Evolutionary conservation across 2,329 filamentous ascomycete genomes (phyloP).

Genomic region (Metarhizium rileyi): DNA sequence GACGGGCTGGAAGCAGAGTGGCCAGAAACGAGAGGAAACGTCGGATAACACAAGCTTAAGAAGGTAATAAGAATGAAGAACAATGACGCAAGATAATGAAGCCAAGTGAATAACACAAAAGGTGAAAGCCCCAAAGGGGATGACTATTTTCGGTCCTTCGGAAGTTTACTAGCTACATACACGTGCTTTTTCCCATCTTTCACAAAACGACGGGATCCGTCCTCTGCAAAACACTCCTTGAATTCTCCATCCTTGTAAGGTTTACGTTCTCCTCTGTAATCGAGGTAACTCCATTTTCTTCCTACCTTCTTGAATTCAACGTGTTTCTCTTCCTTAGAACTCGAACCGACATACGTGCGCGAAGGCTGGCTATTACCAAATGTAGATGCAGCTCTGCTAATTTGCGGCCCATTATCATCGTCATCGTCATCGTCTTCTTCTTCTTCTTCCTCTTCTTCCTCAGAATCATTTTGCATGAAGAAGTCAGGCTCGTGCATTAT

Average conservation of each 20-base stretch:
- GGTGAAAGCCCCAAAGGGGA: too few relatives aligned
- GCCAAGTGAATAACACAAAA: too few relatives aligned
- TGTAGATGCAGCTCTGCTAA: background rate
- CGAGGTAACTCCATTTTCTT: background rate
- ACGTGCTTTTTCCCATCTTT: background rate
- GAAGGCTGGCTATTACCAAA: background rate
- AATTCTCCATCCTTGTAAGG: too few relatives aligned
- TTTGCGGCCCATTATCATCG: background rate
- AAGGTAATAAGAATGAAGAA: too few relatives aligned
- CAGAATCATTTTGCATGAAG: background rate
- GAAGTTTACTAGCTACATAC: background rate
- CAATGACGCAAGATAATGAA: too few relatives aligned
- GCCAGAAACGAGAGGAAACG: too few relatives aligned
- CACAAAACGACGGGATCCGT: background rate
- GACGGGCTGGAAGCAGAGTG: too few relatives aligned
- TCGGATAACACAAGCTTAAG: too few relatives aligned
- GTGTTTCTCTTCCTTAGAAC: fast-evolving
- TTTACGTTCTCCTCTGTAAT: background rate
- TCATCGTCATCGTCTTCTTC: background rate
- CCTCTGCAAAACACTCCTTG: background rate
- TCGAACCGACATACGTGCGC: background rate
- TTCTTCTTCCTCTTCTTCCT: background rate
- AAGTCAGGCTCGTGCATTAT: background rate
- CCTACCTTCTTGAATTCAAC: background rate
- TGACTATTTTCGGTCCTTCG: too few relatives aligned